Evolutionary conservation across 23 red algal genomes (phyloP), one percentile per base, ranked within the genome.

Genomic region (Chondrus crispus): DNA sequence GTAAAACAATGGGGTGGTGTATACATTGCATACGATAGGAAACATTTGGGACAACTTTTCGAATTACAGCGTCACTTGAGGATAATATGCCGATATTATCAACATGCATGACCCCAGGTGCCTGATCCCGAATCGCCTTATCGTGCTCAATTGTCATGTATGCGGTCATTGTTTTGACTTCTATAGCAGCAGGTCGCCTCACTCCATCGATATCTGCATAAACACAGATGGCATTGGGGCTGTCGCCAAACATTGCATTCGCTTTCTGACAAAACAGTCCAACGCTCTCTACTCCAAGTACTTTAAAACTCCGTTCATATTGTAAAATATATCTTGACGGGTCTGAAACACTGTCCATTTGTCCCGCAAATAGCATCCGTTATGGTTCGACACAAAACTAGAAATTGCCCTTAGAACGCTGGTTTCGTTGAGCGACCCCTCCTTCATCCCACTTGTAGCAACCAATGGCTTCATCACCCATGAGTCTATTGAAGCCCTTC

Each of bases 351-450:
- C n/a, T n/a, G n/a, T n/a, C n/a, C n/a, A n/a, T n/a, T n/a, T n/a
- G n/a, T n/a, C n/a, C n/a, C n/a, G n/a, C n/a, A n/a, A n/a, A n/a
- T n/a, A n/a, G n/a, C n/a, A n/a, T n/a, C n/a, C n/a, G n/a, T n/a
- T n/a, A n/a, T n/a, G n/a, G n/a, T n/a, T n/a, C n/a, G n/a, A n/a
- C 18, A 53, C 47, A 86, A 86, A 73, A 4, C 35, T 9, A 3
- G 54, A 63, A 12, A 46, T 7, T 45, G 62, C 82, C 24, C 35
- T 86, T 8, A 50, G 47, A 5, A 68, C 82, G 10, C 52, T 37
- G 48, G 42, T 45, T 52, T 86, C 41, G 40, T 86, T 86, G n/a
- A 86, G 52, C 2, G 32, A 57, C 18, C 62, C 54, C 53, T 86
- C 40, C 44, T 86, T 86, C 42, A 86, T 85, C 37, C 81, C 55